These are phyloP conservation scores for Singerocomus inundabilis DNA, from an alignment of 1,284 basidiomycete genomes.

Conservation along the genomic window DNA sequence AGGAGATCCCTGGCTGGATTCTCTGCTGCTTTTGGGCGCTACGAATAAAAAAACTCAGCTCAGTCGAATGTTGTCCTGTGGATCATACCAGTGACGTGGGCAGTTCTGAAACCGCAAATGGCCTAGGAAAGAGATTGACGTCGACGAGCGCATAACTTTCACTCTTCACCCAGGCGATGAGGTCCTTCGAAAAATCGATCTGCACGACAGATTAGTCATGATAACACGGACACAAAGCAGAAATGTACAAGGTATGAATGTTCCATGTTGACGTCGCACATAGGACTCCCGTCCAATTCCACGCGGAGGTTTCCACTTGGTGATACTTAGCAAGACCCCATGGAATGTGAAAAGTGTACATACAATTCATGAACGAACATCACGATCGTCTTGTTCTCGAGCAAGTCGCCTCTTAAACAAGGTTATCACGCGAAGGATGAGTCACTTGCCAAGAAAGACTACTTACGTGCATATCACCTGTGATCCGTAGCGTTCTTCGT, in stretches of 20 bases:
- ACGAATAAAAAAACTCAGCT: background rate
- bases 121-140: constrained; percentile 79
- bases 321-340: constrained; percentile 7
- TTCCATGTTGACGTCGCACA: constrained; percentile 73
- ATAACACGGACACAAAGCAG: constrained; percentile 2
- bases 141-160: constrained; percentile 79
- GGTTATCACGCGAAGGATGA: constrained; percentile 7
- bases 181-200: constrained; percentile 82
- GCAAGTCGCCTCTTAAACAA: constrained; percentile 56
- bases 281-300: constrained; percentile 71
- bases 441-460: background rate
- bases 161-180: constrained; percentile 74
- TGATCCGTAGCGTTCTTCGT: constrained; percentile 69
- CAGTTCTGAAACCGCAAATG: constrained; percentile 41
- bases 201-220: constrained; percentile 33
- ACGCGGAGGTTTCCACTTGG: constrained; percentile 80
- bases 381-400: constrained; percentile 69
- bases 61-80: background rate
- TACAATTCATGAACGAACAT: constrained; percentile 92
- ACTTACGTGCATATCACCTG: constrained; percentile 87
- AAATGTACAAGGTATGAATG: constrained; percentile 73
- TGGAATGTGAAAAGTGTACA: constrained; percentile 29
- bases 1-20: constrained; percentile 53
- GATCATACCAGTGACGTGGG: constrained; percentile 34
- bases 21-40: constrained; percentile 32